These are phyloP conservation scores for Arthrobotrys entomopaga DNA, from an alignment of 2,329 filamentous ascomycete species.

Conservation along the genomic window DNA sequence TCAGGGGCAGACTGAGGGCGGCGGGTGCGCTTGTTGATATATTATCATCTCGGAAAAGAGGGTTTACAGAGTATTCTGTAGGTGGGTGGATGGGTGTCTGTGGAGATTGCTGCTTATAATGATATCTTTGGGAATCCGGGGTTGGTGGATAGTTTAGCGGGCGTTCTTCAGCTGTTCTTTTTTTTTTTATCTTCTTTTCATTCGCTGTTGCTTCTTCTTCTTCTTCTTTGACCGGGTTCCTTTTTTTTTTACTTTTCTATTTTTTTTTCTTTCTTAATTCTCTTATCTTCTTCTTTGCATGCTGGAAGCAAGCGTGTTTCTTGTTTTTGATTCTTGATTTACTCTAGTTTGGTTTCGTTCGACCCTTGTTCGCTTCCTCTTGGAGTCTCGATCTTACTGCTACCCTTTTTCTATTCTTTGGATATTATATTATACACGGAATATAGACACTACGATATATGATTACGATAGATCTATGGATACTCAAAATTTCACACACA, in stretches of 20 bases:
- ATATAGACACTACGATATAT: slow-evolving; percentile 17
- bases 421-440: slow-evolving; percentile 36
- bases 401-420: slow-evolving; percentile 27
- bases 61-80: too few species aligned
- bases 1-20: slow-evolving; percentile 36
- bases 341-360: background rate
- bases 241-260: background rate
- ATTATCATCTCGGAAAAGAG: too few species aligned
- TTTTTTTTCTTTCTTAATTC: slow-evolving; percentile 5
- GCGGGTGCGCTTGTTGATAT: slow-evolving; percentile 58
- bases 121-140: slow-evolving; percentile 37
- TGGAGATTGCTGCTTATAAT: slow-evolving; percentile 13
- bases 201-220: slow-evolving; percentile 1
- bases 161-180: slow-evolving; percentile 26
- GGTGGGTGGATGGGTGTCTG: background rate
- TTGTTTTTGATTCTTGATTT: slow-evolving; percentile 2
- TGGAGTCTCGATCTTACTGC: slow-evolving; percentile 12
- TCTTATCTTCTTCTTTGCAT: slow-evolving; percentile 22
- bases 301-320: slow-evolving; percentile 2
- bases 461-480: background rate
- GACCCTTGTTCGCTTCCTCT: slow-evolving; percentile 15
- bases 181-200: slow-evolving; percentile 8
- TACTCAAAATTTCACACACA: background rate
- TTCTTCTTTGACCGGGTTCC: slow-evolving; percentile 3
- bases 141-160: slow-evolving; percentile 31